phyloP scores from a whole-genome alignment of 305 asterid species.

The Ruellia speciosa region DNA sequence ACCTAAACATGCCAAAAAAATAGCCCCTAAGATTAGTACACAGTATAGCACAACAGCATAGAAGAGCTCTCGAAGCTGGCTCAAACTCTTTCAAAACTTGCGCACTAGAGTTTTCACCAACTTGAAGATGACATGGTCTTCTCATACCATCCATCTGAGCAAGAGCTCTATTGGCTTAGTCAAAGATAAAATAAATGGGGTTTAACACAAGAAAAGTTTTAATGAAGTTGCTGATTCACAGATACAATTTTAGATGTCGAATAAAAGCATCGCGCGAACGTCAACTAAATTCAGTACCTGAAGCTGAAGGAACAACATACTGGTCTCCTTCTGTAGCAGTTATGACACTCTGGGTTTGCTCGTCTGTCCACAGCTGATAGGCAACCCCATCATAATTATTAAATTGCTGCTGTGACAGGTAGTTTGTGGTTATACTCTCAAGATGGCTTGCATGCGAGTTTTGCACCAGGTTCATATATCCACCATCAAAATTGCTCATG shows the following conservation, averaged over 20 bases:
- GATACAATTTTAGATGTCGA: constrained; percentile 26
- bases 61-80: constrained; percentile 80
- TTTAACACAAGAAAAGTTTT: constrained; percentile 17
- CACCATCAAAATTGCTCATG: constrained; percentile 24
- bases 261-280: constrained; percentile 16
- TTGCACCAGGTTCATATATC: constrained; percentile 8
- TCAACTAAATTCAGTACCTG: constrained; percentile 60
- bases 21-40: constrained; percentile 37
- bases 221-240: constrained; percentile 5
- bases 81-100: constrained; percentile 85
- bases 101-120: constrained; percentile 65
- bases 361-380: constrained; percentile 39
- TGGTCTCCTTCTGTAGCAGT: constrained; percentile 32
- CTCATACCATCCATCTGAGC: constrained; percentile 79
- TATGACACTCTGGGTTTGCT: constrained; percentile 33
- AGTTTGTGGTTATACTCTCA: constrained; percentile 23
- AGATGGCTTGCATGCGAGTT: constrained; percentile 20
- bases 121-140: constrained; percentile 46
- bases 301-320: constrained; percentile 27
- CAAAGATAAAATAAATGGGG: constrained; percentile 8
- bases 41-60: constrained; percentile 23
- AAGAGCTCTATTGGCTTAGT: constrained; percentile 39
- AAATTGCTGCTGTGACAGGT: constrained; percentile 28
- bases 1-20: constrained; percentile 58
- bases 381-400: constrained; percentile 26